Conservation (phyloP, 768 basidiomycete species). For the Candolleomyces eurysporus region DNA sequence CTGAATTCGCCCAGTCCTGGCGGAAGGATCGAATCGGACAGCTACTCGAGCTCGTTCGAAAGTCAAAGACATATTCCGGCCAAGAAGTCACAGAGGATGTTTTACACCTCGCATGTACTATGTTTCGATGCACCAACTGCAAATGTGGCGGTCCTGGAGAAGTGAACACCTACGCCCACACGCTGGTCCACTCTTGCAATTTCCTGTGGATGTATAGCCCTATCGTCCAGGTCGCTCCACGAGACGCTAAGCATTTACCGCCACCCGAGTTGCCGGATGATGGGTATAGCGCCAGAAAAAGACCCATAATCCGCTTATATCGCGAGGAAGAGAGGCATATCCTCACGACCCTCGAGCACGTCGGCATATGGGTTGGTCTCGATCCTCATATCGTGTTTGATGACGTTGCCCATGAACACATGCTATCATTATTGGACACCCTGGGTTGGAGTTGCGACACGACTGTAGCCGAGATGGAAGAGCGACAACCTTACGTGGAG, state of each 20-base stretch:
- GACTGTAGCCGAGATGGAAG: not conserved
- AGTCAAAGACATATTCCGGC: not conserved
- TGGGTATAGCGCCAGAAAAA: not conserved
- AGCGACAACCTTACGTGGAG: not conserved
- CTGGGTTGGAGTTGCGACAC: not conserved
- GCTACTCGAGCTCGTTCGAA: not conserved
- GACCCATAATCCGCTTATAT: not conserved
- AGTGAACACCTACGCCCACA: not conserved
- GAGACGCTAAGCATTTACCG: no score
- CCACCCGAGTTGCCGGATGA: not conserved
- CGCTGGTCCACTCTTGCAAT: not conserved
- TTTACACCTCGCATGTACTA: not conserved
- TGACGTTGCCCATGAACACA: not conserved
- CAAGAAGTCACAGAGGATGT: not conserved
- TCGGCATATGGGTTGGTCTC: not conserved
- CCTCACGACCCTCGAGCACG: not conserved
- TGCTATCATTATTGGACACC: not conserved
- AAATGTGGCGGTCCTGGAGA: not conserved
- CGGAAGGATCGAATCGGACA: not conserved
- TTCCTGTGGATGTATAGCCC: not conserved
- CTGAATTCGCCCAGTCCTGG: not conserved
- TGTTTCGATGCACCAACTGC: not conserved
- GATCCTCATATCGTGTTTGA: not conserved
- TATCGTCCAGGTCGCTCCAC: not conserved
- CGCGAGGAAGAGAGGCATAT: not conserved